Percentiles rank a stretch among this genome's conserved stretches.
Conservation (phyloP, 2,329 filamentous ascomycete genomes). For the Beauveria sp. region DNA sequence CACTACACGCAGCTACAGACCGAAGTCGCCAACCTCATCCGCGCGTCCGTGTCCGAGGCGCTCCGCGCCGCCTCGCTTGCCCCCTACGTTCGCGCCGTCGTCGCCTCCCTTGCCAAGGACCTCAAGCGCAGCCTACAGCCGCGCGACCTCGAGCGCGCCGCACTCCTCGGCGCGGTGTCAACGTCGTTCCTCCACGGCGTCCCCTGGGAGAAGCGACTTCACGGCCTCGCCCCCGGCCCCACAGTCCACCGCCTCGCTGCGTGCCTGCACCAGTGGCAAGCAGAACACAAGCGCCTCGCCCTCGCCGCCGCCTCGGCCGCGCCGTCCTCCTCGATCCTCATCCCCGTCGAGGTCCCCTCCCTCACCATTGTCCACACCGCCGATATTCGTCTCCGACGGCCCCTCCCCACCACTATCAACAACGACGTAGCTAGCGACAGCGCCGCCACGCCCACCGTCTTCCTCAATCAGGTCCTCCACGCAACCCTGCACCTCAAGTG, state of each 20-base stretch:
- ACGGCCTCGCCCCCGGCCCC: slow-evolving; percentile 38
- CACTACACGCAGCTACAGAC: slow-evolving; percentile 71
- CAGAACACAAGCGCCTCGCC: slow-evolving; percentile 20
- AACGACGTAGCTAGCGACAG: slow-evolving; percentile 18
- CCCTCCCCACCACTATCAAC: slow-evolving; percentile 23
- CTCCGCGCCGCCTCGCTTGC: slow-evolving; percentile 33
- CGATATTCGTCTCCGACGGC: slow-evolving; percentile 49
- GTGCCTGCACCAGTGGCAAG: slow-evolving; percentile 27
- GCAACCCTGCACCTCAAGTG: slow-evolving; percentile 55
- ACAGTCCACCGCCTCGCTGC: slow-evolving; percentile 20
- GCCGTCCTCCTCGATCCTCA: slow-evolving; percentile 58
- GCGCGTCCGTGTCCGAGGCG: slow-evolving; percentile 32
- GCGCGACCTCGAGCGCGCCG: slow-evolving; percentile 48
- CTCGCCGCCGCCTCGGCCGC: slow-evolving; percentile 24
- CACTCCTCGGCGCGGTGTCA: slow-evolving; percentile 43
- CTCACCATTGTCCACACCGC: slow-evolving; percentile 78
- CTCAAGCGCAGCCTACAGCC: slow-evolving; percentile 36
- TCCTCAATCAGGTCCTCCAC: slow-evolving; percentile 57
- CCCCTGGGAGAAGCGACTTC: slow-evolving; percentile 42
- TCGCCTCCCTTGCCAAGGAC: slow-evolving; percentile 35
- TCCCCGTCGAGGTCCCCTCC: slow-evolving; percentile 83
- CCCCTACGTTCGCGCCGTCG: slow-evolving; percentile 40
- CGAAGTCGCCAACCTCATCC: slow-evolving; percentile 52
- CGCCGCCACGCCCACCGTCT: slow-evolving; percentile 36
- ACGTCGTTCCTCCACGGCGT: slow-evolving; percentile 40